phyloP scores from a whole-genome alignment of 306 rosid species.

The Astragalus glycyphyllos region DNA sequence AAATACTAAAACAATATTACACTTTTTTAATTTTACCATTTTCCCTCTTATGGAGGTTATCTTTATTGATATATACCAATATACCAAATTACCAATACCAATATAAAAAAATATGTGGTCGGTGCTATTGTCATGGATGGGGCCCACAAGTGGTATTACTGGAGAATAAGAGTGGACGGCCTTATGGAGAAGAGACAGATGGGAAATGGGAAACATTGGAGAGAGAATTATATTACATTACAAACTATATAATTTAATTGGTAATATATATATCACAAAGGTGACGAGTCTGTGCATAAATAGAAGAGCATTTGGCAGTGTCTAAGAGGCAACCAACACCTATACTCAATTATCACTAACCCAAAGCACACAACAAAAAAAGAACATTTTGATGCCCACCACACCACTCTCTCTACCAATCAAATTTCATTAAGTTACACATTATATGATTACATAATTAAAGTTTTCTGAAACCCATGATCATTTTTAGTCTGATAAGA shows the following conservation, averaged over 20 bases:
- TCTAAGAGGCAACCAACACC: constrained; percentile 35
- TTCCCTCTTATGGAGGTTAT: constrained; percentile 25
- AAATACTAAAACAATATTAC: neutral
- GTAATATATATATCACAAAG: constrained; percentile 51
- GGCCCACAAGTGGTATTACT: constrained; percentile 65
- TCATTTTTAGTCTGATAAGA: constrained; percentile 55
- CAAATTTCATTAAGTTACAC: constrained; percentile 46
- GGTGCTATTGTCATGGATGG: constrained; percentile 50
- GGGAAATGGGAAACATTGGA: constrained; percentile 74
- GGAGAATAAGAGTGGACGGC: constrained; percentile 54
- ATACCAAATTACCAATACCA: too few species aligned
- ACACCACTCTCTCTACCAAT: constrained; percentile 38
- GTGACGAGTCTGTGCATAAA: constrained; percentile 47
- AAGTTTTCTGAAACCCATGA: constrained; percentile 50
- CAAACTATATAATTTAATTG: too few species aligned
- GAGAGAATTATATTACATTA: constrained; percentile 45
- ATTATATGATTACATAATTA: constrained; percentile 22
- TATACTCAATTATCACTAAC: constrained; percentile 41
- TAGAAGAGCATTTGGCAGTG: constrained; percentile 45
- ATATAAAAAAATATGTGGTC: constrained; percentile 36
- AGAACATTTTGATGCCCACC: constrained; percentile 8
- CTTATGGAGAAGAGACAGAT: constrained; percentile 79
- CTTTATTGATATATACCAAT: constrained; percentile 28
- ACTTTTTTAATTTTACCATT: constrained; percentile 26
- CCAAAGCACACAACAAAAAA: constrained; percentile 14